Percentiles rank a stretch among this genome's conserved stretches.
Evolutionary conservation across 306 rosid genomes (phyloP).

Genomic region (Vigna angularis): DNA sequence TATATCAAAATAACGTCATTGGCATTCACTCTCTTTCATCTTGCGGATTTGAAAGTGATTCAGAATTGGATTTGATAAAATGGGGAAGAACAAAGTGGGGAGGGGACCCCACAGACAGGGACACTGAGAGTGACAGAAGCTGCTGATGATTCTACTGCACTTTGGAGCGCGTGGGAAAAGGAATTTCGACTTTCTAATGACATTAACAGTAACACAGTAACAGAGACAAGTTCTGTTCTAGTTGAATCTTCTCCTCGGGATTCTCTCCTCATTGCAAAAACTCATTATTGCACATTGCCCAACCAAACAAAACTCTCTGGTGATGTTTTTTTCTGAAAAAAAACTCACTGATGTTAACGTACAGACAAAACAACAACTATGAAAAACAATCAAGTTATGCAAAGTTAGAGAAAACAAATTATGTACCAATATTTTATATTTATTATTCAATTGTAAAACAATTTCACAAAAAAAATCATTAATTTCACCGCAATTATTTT

Average conservation of each 20-base stretch:
- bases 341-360: not conserved
- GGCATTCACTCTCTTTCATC: not conserved
- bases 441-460: too few species aligned
- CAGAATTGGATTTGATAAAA: conserved; percentile 40
- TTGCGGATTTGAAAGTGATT: conserved; percentile 41
- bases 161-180: conserved; percentile 48
- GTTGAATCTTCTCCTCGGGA: conserved; percentile 52
- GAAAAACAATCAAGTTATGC: not conserved
- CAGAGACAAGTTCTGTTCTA: conserved; percentile 34
- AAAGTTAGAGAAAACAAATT: too few species aligned
- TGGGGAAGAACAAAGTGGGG: conserved; percentile 41
- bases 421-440: too few species aligned
- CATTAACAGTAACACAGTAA: conserved; percentile 16
- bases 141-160: conserved; percentile 11
- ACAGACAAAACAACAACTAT: not conserved
- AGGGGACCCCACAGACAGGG: conserved; percentile 46
- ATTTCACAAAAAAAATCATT: too few species aligned
- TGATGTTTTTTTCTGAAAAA: too few species aligned
- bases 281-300: conserved; percentile 19
- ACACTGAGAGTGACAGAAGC: conserved; percentile 32
- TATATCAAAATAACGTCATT: conserved; percentile 39
- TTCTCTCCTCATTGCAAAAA: conserved; percentile 36
- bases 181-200: conserved; percentile 28
- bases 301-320: not conserved
- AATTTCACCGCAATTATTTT: too few species aligned